Percentiles rank a stretch among this genome's conserved stretches.
Evolutionary conservation across 768 basidiomycete genomes (phyloP).

Genomic region (Macrolepiota albuminosa): DNA sequence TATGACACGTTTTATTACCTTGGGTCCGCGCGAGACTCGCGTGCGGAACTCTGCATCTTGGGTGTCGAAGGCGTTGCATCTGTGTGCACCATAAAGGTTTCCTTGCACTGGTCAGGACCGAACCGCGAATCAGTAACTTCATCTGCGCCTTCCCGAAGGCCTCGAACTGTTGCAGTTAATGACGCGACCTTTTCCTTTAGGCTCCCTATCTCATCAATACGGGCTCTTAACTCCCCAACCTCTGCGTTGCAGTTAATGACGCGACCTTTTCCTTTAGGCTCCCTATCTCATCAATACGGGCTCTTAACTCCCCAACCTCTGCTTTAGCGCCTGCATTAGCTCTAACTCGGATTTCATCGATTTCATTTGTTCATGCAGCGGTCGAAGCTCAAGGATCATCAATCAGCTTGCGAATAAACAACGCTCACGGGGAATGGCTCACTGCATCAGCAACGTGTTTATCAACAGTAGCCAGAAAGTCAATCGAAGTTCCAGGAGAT

Average conservation of each 20-base stretch:
- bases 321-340: constrained; percentile 27
- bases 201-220: constrained; percentile 27
- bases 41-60: constrained; percentile 1
- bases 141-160: constrained; percentile 21
- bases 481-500: constrained; percentile 13
- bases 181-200: constrained; percentile 33
- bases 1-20: constrained; percentile 2
- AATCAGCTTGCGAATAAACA: neutral
- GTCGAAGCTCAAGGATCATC: constrained; percentile 35
- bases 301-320: constrained; percentile 29
- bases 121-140: constrained; percentile 14
- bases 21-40: neutral
- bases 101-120: constrained; percentile 21
- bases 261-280: constrained; percentile 33
- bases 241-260: constrained; percentile 27
- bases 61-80: constrained; percentile 10
- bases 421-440: neutral
- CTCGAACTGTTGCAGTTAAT: constrained; percentile 27
- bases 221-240: constrained; percentile 25
- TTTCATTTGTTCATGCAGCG: constrained; percentile 47
- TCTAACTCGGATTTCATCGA: constrained; percentile 42
- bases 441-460: constrained; percentile 32
- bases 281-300: constrained; percentile 28
- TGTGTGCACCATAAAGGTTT: neutral
- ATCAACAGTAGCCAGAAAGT: constrained; percentile 20